Percentiles rank a stretch among this genome's conserved stretches.
These are phyloP conservation scores for Nitzschia palea DNA, from an alignment of 108 stramenopile species.

Conservation along the genomic window DNA sequence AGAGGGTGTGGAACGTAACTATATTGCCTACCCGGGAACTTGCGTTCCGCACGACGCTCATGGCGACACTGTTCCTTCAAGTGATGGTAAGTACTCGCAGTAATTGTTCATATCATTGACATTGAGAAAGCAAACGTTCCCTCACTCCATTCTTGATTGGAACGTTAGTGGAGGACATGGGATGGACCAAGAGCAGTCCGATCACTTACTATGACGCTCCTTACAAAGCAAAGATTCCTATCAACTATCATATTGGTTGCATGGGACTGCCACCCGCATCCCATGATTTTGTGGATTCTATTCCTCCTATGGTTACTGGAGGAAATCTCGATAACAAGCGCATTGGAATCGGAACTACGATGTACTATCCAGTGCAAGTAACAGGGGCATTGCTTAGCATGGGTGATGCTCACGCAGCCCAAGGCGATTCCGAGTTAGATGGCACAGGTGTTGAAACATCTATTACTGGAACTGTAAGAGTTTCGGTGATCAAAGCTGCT, in stretches of 20 bases:
- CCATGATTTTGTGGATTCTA: slow-evolving; percentile 39
- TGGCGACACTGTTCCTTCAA: slow-evolving; percentile 6
- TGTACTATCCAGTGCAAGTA: slow-evolving; percentile 42
- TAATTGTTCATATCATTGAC: neutral
- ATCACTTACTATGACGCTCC: slow-evolving; percentile 37
- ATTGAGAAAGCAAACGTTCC: no score
- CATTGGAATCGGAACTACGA: slow-evolving; percentile 30
- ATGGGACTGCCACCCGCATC: slow-evolving; percentile 47
- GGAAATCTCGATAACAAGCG: slow-evolving; percentile 28
- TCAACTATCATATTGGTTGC: slow-evolving; percentile 47
- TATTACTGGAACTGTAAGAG: slow-evolving; percentile 34
- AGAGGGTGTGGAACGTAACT: slow-evolving; percentile 33
- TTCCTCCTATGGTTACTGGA: slow-evolving; percentile 44
- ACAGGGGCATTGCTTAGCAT: slow-evolving; percentile 29
- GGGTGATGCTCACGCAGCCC: slow-evolving; percentile 39
- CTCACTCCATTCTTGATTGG: no score
- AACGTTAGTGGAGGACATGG: slow-evolving; percentile 3
- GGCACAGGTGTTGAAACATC: slow-evolving; percentile 47
- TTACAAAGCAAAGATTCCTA: slow-evolving; percentile 37
- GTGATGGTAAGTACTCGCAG: neutral
- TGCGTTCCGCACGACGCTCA: slow-evolving; percentile 42
- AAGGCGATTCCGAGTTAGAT: slow-evolving; percentile 28
- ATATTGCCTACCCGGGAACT: slow-evolving; percentile 46
- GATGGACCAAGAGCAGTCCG: slow-evolving; percentile 29
- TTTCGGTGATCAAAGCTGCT: slow-evolving; percentile 40